A percentile compares a stretch with the other conserved stretches of the same genome.
Evolutionary conservation across 768 basidiomycete genomes (phyloP).

Genomic region (Aureoboletus auriporus): DNA sequence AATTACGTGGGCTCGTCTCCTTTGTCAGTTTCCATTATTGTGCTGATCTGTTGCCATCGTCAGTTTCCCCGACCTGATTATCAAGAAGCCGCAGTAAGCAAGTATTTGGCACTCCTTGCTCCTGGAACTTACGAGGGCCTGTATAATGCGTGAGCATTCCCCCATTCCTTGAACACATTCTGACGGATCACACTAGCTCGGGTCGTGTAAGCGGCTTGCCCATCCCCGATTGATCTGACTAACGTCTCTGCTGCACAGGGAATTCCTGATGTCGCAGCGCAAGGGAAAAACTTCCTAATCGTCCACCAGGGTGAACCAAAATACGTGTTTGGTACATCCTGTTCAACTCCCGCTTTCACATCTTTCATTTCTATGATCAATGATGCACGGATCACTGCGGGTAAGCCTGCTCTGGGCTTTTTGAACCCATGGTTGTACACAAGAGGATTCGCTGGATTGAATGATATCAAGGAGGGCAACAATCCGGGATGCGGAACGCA

Average conservation of each 20-base stretch:
- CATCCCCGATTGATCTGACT: too few relatives aligned
- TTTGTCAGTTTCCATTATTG: neutral
- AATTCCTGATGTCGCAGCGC: constrained; percentile 66
- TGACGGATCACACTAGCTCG: constrained; percentile 23
- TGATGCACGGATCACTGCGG: constrained; percentile 48
- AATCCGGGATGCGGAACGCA: constrained; percentile 59
- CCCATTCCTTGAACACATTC: neutral
- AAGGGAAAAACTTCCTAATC: constrained; percentile 47
- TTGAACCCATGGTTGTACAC: constrained; percentile 61
- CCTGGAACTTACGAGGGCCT: constrained; percentile 52
- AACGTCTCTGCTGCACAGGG: constrained; percentile 27
- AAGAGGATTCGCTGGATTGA: constrained; percentile 34
- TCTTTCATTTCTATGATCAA: constrained; percentile 63
- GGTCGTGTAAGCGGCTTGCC: constrained; percentile 41
- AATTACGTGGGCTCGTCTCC: constrained; percentile 46
- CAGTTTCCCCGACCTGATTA: constrained; percentile 54
- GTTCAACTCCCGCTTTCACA: constrained; percentile 60
- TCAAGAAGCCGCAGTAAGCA: constrained; percentile 42
- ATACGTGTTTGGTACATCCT: constrained; percentile 60
- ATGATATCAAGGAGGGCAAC: constrained; percentile 56
- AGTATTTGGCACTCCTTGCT: constrained; percentile 43
- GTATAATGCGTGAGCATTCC: constrained; percentile 48
- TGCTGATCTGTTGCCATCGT: neutral
- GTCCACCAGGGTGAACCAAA: constrained; percentile 36
- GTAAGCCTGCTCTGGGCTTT: constrained; percentile 51